Conservation (phyloP, 2,329 filamentous ascomycete species). For the Cercospora citrullina region DNA sequence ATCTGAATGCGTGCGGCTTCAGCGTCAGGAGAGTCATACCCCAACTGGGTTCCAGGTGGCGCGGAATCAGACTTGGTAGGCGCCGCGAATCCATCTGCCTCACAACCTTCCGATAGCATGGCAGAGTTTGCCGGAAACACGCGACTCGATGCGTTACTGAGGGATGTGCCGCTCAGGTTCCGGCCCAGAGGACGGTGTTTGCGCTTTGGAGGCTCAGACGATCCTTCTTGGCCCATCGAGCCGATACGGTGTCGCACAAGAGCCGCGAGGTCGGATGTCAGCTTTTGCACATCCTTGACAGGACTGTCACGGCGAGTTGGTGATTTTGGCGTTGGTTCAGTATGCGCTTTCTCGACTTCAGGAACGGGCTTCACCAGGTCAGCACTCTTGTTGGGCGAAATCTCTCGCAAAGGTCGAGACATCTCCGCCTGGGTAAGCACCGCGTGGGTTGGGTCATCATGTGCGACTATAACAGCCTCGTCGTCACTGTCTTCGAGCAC, state of each 20-base stretch:
- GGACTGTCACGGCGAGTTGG: constrained; percentile 11
- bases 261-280: constrained; percentile 30
- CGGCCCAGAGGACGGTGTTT: constrained; percentile 37
- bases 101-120: constrained; percentile 19
- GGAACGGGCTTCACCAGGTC: neutral
- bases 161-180: constrained; percentile 32
- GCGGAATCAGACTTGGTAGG: constrained; percentile 18
- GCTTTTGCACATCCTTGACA: constrained; percentile 19
- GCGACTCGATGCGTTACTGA: constrained; percentile 5
- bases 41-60: constrained; percentile 39
- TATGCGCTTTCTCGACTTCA: constrained; percentile 13
- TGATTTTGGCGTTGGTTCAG: constrained; percentile 9
- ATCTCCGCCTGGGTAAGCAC: neutral
- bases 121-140: constrained; percentile 15
- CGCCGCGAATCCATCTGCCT: constrained; percentile 27
- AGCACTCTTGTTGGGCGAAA: constrained; percentile 31
- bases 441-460: neutral
- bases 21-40: constrained; percentile 38
- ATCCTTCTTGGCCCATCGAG: constrained; percentile 16
- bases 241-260: constrained; percentile 25
- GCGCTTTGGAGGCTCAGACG: constrained; percentile 26
- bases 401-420: constrained; percentile 27
- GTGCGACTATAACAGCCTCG: constrained; percentile 11
- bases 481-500: constrained; percentile 36
- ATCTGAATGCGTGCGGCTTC: constrained; percentile 35